phyloP scores from a whole-genome alignment of 2,329 filamentous ascomycete species.

The Metarhizium album region DNA sequence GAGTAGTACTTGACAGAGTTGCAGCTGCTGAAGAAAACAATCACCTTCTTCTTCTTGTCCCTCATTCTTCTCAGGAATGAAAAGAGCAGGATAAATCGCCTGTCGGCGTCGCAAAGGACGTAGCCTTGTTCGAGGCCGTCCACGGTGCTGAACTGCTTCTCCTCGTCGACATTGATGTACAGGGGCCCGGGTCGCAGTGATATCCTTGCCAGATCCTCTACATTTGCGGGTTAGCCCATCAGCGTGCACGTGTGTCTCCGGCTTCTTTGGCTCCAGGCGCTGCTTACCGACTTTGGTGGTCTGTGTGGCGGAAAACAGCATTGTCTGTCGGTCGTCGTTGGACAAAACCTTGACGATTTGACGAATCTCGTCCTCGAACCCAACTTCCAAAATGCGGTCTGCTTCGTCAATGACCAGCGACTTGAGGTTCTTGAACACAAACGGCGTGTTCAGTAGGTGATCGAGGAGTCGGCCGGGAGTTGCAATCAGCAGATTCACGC shows the following conservation, averaged over 20 bases:
- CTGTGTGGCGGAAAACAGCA: constrained; percentile 98
- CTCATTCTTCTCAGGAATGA: constrained; percentile 72
- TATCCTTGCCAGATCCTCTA: constrained; percentile 84
- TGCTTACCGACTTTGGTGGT: constrained; percentile 71
- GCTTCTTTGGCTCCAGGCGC: background rate
- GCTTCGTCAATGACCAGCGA: constrained; percentile 93
- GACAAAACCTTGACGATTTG: constrained; percentile 92
- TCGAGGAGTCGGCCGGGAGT: constrained; percentile 89
- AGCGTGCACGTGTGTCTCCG: background rate
- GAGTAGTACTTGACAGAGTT: constrained; percentile 93
- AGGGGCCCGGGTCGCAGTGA: constrained; percentile 83
- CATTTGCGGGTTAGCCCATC: background rate
- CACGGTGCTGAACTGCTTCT: constrained; percentile 83
- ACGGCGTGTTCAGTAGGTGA: constrained; percentile 87
- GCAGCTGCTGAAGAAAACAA: constrained; percentile 90
- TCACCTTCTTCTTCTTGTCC: constrained; percentile 91
- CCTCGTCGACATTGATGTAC: constrained; percentile 93
- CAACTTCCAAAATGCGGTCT: constrained; percentile 90
- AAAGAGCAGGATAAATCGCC: constrained; percentile 87
- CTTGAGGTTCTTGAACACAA: constrained; percentile 86
- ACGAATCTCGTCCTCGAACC: constrained; percentile 97
- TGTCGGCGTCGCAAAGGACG: constrained; percentile 84
- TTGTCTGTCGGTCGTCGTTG: constrained; percentile 78
- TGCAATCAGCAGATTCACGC: constrained; percentile 88
- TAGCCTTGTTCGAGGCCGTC: constrained; percentile 94